Conservation (phyloP, 1,284 basidiomycete genomes). For the Vanrija pseudolonga region DNA sequence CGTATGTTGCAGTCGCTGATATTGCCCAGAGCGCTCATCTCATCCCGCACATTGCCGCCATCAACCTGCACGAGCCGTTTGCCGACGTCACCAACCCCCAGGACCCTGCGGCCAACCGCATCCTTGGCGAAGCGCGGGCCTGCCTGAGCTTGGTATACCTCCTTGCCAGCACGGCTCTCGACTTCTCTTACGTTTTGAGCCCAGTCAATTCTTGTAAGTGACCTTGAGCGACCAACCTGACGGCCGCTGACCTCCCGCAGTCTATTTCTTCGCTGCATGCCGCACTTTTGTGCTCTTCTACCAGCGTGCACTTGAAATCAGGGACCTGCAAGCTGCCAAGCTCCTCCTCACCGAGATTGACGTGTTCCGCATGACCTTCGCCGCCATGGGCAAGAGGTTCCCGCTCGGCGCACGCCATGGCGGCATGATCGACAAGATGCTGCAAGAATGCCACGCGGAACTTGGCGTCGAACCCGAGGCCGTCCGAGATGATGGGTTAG, state of each 20-base stretch:
- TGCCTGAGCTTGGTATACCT: slow-evolving; percentile 30
- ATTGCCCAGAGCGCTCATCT: slow-evolving; percentile 29
- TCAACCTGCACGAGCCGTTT: slow-evolving; percentile 42
- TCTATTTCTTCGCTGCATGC: slow-evolving; percentile 31
- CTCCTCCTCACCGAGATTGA: slow-evolving; percentile 32
- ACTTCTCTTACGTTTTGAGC: slow-evolving; percentile 26
- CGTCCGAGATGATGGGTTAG: neutral
- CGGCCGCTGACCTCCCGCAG: neutral
- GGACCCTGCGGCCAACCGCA: slow-evolving; percentile 23
- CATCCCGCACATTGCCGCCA: slow-evolving; percentile 29
- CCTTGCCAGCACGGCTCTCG: slow-evolving; percentile 27
- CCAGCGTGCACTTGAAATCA: slow-evolving; percentile 24
- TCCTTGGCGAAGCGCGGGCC: slow-evolving; percentile 28
- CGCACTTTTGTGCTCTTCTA: slow-evolving; percentile 35
- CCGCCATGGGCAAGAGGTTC: slow-evolving; percentile 19
- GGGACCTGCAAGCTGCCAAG: slow-evolving; percentile 18
- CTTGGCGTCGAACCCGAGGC: neutral
- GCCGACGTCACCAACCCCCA: slow-evolving; percentile 28
- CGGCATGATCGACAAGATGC: slow-evolving; percentile 27
- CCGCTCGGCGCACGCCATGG: slow-evolving; percentile 27
- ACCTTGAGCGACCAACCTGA: neutral
- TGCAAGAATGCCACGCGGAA: slow-evolving; percentile 2
- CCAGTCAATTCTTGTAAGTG: slow-evolving; percentile 31
- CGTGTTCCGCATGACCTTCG: slow-evolving; percentile 29
- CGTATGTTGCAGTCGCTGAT: too few relatives aligned